phyloP scores from a whole-genome alignment of 352 stramenopile genomes.

The Pythium monospermum region DNA sequence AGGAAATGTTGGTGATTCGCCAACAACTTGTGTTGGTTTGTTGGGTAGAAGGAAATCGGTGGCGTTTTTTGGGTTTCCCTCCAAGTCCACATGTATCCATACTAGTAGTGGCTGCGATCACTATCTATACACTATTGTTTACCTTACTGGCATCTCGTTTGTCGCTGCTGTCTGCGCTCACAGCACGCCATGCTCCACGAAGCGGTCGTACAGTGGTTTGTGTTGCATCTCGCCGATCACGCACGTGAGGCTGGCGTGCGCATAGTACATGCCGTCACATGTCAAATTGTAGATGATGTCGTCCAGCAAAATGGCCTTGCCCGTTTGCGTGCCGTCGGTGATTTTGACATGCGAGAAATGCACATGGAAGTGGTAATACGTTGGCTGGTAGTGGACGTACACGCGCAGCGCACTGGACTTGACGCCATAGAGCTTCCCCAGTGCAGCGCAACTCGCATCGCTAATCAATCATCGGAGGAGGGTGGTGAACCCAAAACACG shows the following conservation, averaged over 20 bases:
- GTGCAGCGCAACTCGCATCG: conserved; percentile 45
- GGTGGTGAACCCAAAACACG: no score
- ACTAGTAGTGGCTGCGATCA: no score
- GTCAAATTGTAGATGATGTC: conserved; percentile 83
- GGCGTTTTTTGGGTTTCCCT: no score
- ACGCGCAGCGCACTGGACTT: conserved; percentile 52
- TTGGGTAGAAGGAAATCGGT: no score
- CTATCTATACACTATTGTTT: no score
- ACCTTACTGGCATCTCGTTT: neutral
- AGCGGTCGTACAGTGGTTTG: conserved; percentile 61
- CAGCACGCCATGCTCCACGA: conserved; percentile 51
- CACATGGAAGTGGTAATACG: conserved; percentile 87
- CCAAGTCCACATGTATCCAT: no score
- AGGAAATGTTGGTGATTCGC: no score
- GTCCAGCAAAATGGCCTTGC: conserved; percentile 80
- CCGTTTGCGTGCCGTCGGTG: conserved; percentile 61
- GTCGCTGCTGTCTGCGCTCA: neutral
- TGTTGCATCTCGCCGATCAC: conserved; percentile 79
- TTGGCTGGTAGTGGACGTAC: conserved; percentile 88
- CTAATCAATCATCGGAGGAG: conserved; percentile 29
- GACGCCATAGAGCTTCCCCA: conserved; percentile 59
- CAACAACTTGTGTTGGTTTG: no score
- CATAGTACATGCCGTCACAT: conserved; percentile 58
- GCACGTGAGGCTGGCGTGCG: conserved; percentile 66
- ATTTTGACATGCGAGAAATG: conserved; percentile 87